These are phyloP conservation scores for Tremellales sp. DNA, from an alignment of 1,284 basidiomycete genomes.

Conservation along the genomic window DNA sequence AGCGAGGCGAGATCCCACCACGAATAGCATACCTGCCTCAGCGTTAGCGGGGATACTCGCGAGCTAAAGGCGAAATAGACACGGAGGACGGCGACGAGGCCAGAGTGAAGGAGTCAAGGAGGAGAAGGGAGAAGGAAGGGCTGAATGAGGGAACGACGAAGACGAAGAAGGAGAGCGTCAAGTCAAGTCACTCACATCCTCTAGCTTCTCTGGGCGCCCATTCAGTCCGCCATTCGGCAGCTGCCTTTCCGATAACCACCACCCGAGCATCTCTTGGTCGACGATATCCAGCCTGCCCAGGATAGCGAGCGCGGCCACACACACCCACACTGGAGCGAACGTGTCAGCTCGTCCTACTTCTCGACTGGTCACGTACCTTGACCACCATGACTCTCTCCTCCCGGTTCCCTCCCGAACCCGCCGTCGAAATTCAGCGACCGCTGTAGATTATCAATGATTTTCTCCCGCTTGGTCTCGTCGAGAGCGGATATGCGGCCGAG, in stretches of 20 bases:
- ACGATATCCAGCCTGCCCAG: slow-evolving; percentile 74
- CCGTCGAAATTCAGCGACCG: slow-evolving; percentile 91
- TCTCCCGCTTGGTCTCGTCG: slow-evolving; percentile 52
- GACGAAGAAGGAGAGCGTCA: not conserved
- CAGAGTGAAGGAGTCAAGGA: not conserved
- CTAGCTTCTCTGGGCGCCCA: slow-evolving; percentile 94
- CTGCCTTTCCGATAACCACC: slow-evolving; percentile 93
- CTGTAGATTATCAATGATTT: slow-evolving; percentile 68
- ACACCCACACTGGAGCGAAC: slow-evolving; percentile 74
- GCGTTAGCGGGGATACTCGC: too few species aligned
- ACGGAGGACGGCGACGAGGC: not conserved
- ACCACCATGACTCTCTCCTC: slow-evolving; percentile 87
- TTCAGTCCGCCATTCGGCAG: slow-evolving; percentile 90
- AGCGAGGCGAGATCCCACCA: slow-evolving; percentile 93
- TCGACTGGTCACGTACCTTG: slow-evolving; percentile 60
- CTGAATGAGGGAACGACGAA: too few species aligned
- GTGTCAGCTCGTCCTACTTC: slow-evolving; percentile 1
- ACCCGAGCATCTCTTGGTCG: slow-evolving; percentile 69
- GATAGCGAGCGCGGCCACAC: slow-evolving; percentile 80
- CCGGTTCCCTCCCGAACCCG: slow-evolving; percentile 78
- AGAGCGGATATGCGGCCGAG: slow-evolving; percentile 62
- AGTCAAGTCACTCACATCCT: slow-evolving; percentile 64
- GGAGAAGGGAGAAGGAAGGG: too few species aligned
- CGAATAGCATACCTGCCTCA: slow-evolving; percentile 96
- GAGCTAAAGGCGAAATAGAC: too few species aligned